These are phyloP conservation scores for Lachnellula arida DNA, from an alignment of 2,329 filamentous ascomycete species.

Conservation along the genomic window DNA sequence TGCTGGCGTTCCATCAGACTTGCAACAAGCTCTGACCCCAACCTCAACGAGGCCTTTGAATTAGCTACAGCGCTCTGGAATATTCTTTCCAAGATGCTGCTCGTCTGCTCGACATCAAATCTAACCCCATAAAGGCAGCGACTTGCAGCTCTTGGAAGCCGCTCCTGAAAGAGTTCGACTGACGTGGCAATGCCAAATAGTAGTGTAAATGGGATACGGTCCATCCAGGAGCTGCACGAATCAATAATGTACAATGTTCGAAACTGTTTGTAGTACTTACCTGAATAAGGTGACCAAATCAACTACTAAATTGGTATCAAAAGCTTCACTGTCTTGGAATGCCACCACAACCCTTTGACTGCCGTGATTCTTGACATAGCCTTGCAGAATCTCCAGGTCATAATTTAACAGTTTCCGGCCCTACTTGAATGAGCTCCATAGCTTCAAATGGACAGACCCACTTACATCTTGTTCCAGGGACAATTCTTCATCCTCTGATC, in stretches of 20 bases:
- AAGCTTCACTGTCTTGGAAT: slow-evolving; percentile 78
- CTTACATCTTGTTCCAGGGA: slow-evolving; percentile 45
- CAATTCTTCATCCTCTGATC: slow-evolving; percentile 46
- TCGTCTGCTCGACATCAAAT: slow-evolving; percentile 72
- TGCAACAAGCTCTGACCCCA: slow-evolving; percentile 60
- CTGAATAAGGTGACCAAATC: slow-evolving; percentile 66
- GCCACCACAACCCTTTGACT: slow-evolving; percentile 63
- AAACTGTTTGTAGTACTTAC: slow-evolving; percentile 39
- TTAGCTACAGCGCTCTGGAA: slow-evolving; percentile 62
- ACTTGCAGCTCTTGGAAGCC: slow-evolving; percentile 64
- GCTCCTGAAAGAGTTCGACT: slow-evolving; percentile 71
- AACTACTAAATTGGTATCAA: slow-evolving; percentile 66
- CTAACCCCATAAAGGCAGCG: slow-evolving; percentile 64
- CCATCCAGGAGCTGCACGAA: slow-evolving; percentile 55
- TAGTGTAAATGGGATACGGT: slow-evolving; percentile 71
- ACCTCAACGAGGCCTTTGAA: slow-evolving; percentile 49
- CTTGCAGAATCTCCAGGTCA: slow-evolving; percentile 67
- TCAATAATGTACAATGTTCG: neutral
- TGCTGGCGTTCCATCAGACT: slow-evolving; percentile 66
- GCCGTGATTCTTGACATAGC: slow-evolving; percentile 49
- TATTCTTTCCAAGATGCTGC: slow-evolving; percentile 66
- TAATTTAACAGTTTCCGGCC: slow-evolving; percentile 69
- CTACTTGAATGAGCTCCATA: slow-evolving; percentile 31
- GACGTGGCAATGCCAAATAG: slow-evolving; percentile 80
- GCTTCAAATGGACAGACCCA: slow-evolving; percentile 1